These are phyloP conservation scores for Benincasa hispida DNA, from an alignment of 306 rosid genomes.

Conservation along the genomic window DNA sequence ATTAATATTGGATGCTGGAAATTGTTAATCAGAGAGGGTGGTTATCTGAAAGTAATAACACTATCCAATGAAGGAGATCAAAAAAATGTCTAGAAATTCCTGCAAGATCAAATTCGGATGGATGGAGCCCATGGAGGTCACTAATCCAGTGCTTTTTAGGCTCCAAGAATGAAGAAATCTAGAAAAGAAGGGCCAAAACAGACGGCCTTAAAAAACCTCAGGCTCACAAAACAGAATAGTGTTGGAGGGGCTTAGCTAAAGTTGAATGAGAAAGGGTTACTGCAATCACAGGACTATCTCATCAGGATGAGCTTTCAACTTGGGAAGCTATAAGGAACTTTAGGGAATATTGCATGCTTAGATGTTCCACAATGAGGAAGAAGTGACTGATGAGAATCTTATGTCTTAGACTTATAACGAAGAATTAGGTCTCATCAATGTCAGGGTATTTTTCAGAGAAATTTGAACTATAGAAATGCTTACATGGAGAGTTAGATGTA, in stretches of 20 bases:
- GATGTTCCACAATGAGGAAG: neutral
- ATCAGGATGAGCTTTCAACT: neutral
- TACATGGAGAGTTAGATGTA: neutral
- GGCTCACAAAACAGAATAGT: neutral
- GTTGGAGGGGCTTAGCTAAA: neutral
- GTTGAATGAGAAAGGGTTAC: neutral
- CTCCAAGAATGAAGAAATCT: neutral
- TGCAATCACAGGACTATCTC: neutral
- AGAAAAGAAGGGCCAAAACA: neutral
- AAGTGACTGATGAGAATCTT: neutral
- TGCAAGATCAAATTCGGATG: neutral
- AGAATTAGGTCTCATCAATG: neutral
- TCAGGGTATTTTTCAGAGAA: neutral
- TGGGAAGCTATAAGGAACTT: neutral
- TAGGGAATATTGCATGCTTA: neutral
- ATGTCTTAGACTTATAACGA: neutral
- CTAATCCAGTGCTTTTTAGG: neutral
- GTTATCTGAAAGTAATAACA: neutral
- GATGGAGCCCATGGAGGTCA: neutral
- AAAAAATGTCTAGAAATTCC: neutral
- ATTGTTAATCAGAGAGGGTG: neutral
- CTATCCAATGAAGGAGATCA: neutral
- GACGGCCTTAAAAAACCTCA: neutral
- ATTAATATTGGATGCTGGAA: neutral
- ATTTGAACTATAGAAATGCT: neutral